phyloP scores from a whole-genome alignment of 139 green algal species.

The Chlamydomonas sp. region DNA sequence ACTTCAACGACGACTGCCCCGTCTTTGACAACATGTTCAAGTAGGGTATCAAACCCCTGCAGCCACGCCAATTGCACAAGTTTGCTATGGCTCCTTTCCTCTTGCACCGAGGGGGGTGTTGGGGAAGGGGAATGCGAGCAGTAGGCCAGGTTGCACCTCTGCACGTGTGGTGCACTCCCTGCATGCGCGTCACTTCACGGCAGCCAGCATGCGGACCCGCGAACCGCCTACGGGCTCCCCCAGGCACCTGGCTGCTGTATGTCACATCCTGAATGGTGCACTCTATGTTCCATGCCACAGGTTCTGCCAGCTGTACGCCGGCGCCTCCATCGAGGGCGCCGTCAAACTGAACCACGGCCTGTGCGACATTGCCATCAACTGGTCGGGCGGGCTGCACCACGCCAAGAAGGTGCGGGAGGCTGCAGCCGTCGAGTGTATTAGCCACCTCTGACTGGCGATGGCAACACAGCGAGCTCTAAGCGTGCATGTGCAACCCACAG shows the following conservation, averaged over 20 bases:
- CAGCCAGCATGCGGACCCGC: too few relatives aligned
- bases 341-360: constrained; percentile 88
- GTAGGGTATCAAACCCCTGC: constrained; percentile 7
- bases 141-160: too few relatives aligned
- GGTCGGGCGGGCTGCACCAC: constrained; percentile 97
- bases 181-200: too few relatives aligned
- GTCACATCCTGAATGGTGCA: too few relatives aligned
- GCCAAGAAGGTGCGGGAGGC: constrained; percentile 93
- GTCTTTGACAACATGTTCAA: constrained; percentile 87
- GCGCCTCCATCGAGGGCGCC: constrained; percentile 82
- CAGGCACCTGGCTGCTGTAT: too few relatives aligned
- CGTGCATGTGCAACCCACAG: not conserved
- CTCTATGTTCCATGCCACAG: constrained; percentile 20
- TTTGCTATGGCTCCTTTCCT: constrained; percentile 53
- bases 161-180: too few relatives aligned
- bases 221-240: too few relatives aligned
- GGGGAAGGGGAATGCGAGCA: too few relatives aligned
- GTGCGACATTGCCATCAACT: constrained; percentile 97
- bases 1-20: constrained; percentile 93
- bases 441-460: not conserved
- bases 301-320: constrained; percentile 84
- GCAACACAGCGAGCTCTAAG: not conserved
- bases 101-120: too few relatives aligned
- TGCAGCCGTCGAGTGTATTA: not conserved
- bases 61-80: constrained; percentile 50